Evolutionary conservation across 306 rosid species (phyloP).

Genomic region (Alnus glutinosa): DNA sequence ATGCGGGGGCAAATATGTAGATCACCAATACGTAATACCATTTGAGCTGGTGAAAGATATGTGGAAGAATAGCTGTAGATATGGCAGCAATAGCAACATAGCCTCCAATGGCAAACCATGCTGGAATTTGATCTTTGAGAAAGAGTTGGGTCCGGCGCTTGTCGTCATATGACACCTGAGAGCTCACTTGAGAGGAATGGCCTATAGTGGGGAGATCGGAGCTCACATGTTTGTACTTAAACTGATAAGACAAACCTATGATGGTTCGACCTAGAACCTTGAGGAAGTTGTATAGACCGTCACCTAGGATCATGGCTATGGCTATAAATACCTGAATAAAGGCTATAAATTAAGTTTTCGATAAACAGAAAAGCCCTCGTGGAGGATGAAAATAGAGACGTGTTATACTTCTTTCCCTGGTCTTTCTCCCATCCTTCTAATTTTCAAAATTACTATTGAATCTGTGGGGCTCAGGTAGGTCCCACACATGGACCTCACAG

Average conservation of each 20-base stretch:
- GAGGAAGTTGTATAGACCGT: conserved; percentile 6
- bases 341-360: background rate
- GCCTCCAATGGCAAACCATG: conserved; percentile 5
- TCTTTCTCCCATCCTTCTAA: no score
- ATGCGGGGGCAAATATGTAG: background rate
- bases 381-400: no score
- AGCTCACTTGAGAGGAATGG: background rate
- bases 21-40: conserved; percentile 19
- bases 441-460: no score
- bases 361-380: background rate
- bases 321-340: background rate
- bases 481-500: no score
- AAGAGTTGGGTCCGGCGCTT: conserved; percentile 8
- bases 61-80: conserved; percentile 7
- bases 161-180: conserved; percentile 1
- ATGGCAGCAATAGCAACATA: conserved; percentile 10
- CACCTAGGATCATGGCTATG: conserved; percentile 20
- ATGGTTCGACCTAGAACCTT: background rate
- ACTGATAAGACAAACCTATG: background rate
- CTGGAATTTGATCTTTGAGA: conserved; percentile 18
- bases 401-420: no score
- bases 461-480: no score
- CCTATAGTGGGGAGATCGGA: background rate
- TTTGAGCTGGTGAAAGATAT: conserved; percentile 8
- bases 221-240: background rate